Evolutionary conservation across 106 monocot genomes (phyloP).

Genomic region (Hemerocallis citrina): DNA sequence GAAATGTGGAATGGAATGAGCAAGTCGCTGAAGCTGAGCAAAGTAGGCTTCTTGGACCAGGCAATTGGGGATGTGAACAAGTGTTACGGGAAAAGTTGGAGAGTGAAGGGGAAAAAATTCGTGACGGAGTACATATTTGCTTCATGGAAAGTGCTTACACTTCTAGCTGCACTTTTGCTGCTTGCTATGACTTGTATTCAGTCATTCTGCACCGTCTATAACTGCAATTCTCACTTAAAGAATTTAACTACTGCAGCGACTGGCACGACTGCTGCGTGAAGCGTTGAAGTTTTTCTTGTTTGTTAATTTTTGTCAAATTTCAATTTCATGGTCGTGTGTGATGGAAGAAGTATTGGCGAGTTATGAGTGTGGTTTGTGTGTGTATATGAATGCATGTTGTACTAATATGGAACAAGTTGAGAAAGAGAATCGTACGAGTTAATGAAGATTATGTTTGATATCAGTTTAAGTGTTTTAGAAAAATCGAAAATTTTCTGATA

Average conservation of each 20-base stretch:
- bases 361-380: no score
- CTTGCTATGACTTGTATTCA: slow-evolving; percentile 13
- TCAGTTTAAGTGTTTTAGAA: no score
- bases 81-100: slow-evolving; percentile 15
- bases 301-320: no score
- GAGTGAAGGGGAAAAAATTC: slow-evolving; percentile 2
- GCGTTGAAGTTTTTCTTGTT: no score
- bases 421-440: no score
- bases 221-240: not conserved
- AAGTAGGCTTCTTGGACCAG: slow-evolving; percentile 13
- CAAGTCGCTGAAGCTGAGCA: slow-evolving; percentile 18
- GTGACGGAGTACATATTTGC: slow-evolving; percentile 6
- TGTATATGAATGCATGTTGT: no score
- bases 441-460: no score
- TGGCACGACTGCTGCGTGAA: no score
- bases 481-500: no score
- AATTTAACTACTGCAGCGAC: not conserved
- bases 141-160: slow-evolving; percentile 11
- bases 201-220: slow-evolving; percentile 9
- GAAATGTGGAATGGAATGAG: slow-evolving; percentile 31
- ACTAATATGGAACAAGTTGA: no score
- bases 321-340: no score
- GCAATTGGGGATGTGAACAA: slow-evolving; percentile 21
- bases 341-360: no score
- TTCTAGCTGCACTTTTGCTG: not conserved